Percentiles rank a stretch among this genome's conserved stretches.
Conservation (phyloP, 352 stramenopile species). For the Phytopythium sindhum region DNA sequence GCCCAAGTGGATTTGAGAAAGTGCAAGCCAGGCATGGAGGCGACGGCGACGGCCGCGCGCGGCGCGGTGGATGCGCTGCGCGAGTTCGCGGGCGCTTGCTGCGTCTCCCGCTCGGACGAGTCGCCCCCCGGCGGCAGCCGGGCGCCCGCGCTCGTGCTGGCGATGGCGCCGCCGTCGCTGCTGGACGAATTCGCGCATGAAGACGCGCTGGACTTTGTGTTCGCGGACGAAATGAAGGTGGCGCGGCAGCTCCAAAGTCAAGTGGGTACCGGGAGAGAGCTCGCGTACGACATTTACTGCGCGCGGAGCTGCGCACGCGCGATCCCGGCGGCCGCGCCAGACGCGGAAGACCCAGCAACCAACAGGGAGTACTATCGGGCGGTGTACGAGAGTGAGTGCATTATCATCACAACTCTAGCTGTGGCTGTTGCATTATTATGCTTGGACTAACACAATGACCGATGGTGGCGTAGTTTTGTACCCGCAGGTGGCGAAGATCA, state of each 20-base stretch:
- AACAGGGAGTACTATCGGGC: conserved; percentile 42
- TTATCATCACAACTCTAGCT: too few relatives aligned
- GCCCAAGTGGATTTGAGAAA: conserved; percentile 12
- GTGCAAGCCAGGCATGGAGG: conserved; percentile 15
- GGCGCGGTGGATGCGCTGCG: conserved; percentile 24
- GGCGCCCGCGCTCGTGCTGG: conserved; percentile 21
- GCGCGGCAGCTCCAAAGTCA: conserved; percentile 47
- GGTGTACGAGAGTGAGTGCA: conserved; percentile 22
- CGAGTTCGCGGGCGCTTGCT: conserved; percentile 23
- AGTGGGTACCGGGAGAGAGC: conserved; percentile 19
- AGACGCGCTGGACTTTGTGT: conserved; percentile 35
- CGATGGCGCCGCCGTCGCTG: conserved; percentile 17
- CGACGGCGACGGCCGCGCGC: background rate
- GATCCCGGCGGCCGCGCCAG: conserved; percentile 28
- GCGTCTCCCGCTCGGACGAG: background rate
- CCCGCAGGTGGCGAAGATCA: conserved; percentile 57
- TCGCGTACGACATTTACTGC: conserved; percentile 57
- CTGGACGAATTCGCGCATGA: conserved; percentile 51
- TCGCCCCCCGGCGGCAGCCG: conserved; percentile 11
- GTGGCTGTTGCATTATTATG: too few relatives aligned
- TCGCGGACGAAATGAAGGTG: conserved; percentile 64
- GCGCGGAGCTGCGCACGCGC: conserved; percentile 51
- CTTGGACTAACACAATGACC: too few relatives aligned
- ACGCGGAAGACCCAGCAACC: conserved; percentile 16
- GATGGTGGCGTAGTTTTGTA: conserved; percentile 36